Evolutionary conservation across 2,329 filamentous ascomycete genomes (phyloP).

Genomic region (Xylaria sp.): DNA sequence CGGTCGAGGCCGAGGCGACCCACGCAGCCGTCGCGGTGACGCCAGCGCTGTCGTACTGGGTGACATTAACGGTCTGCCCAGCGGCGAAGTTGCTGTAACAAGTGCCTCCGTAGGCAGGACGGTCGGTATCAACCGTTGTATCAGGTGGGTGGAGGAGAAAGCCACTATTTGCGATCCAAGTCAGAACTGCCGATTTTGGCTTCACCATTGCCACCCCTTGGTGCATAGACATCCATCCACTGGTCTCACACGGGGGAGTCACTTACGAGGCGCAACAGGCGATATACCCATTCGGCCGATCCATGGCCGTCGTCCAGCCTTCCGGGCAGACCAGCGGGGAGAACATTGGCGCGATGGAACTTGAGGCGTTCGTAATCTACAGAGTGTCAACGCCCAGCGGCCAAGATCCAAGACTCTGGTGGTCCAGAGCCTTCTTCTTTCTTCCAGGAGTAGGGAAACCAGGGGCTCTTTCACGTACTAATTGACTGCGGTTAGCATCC

Average conservation of each 20-base stretch:
- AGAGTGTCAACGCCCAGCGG: neutral
- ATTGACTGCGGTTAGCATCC: constrained; percentile 9
- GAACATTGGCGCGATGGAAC: constrained; percentile 26
- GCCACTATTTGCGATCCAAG: too few relatives aligned
- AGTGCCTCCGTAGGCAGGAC: constrained; percentile 27
- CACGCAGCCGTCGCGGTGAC: constrained; percentile 16
- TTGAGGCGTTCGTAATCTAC: constrained; percentile 21
- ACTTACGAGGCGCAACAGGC: constrained; percentile 29
- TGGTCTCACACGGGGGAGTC: neutral
- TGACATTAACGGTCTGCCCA: constrained; percentile 18
- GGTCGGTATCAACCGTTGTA: constrained; percentile 14
- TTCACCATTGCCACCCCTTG: neutral
- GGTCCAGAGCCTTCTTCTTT: neutral
- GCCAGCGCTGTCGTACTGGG: constrained; percentile 19
- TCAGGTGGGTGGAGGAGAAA: constrained; percentile 19
- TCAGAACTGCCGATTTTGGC: neutral
- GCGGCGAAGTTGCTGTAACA: constrained; percentile 22
- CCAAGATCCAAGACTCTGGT: neutral
- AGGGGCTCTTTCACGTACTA: constrained; percentile 11
- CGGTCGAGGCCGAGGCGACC: constrained; percentile 15
- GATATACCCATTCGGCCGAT: constrained; percentile 25
- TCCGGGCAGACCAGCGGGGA: constrained; percentile 23
- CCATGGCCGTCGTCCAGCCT: constrained; percentile 15
- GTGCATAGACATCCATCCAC: neutral
- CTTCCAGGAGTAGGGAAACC: neutral